Evolutionary conservation across 768 basidiomycete genomes (phyloP).

Genomic region (Leccinum boreale): DNA sequence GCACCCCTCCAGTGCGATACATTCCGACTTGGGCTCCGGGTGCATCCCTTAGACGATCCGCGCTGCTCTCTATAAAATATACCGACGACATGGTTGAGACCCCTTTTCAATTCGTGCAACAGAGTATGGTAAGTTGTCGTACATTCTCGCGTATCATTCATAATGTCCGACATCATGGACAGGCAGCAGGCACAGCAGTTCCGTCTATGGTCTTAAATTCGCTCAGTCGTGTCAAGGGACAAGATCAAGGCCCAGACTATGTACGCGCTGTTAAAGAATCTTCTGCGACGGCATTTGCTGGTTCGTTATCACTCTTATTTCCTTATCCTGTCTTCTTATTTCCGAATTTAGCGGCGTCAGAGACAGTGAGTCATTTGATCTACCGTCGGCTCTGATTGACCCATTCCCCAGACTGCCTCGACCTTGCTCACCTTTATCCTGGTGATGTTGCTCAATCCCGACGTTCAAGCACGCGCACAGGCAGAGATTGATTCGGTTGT

Average conservation of each 20-base stretch:
- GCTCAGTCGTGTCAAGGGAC: constrained; percentile 11
- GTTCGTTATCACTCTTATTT: constrained; percentile 9
- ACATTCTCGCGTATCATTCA: not conserved
- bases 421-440: constrained; percentile 29
- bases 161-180: not conserved
- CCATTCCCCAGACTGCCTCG: constrained; percentile 28
- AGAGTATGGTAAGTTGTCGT: constrained; percentile 26
- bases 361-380: constrained; percentile 17
- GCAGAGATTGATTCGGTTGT: constrained; percentile 35
- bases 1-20: constrained; percentile 26
- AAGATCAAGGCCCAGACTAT: constrained; percentile 5
- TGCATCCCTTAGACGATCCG: constrained; percentile 32
- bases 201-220: constrained; percentile 29
- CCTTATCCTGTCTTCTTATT: not conserved
- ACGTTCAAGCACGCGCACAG: constrained; percentile 37
- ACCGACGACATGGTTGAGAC: constrained; percentile 23
- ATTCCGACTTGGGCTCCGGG: constrained; percentile 43
- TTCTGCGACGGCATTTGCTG: constrained; percentile 29
- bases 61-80: constrained; percentile 18
- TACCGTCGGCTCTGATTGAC: not conserved
- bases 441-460: constrained; percentile 37
- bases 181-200: constrained; percentile 24
- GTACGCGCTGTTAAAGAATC: constrained; percentile 26
- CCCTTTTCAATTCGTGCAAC: constrained; percentile 33
- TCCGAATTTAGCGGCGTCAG: constrained; percentile 23